phyloP scores from a whole-genome alignment of 2,329 filamentous ascomycete species.

The Cyanodermella asteris region DNA sequence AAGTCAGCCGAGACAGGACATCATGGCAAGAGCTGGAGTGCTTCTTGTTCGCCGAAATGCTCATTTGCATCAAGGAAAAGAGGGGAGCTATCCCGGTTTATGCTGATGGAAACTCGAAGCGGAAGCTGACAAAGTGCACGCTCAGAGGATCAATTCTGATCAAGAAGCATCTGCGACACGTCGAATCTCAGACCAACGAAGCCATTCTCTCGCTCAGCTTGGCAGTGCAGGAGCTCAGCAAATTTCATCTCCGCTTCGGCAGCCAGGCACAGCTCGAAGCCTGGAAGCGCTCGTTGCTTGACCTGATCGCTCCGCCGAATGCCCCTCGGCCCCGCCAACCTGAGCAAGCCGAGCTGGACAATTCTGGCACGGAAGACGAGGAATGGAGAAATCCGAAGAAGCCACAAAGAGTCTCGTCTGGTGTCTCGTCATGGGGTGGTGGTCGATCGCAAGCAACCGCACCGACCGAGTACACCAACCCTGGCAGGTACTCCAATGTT shows the following conservation, averaged over 20 bases:
- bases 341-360: slow-evolving; percentile 64
- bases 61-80: slow-evolving; percentile 98
- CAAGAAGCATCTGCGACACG: slow-evolving; percentile 88
- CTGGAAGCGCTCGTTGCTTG: slow-evolving; percentile 72
- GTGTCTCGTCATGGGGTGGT: slow-evolving; percentile 62
- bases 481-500: slow-evolving; percentile 20
- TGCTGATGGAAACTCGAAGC: slow-evolving; percentile 32
- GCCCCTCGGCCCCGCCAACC: slow-evolving; percentile 35
- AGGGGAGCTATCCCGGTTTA: slow-evolving; percentile 47
- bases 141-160: slow-evolving; percentile 95
- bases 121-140: slow-evolving; percentile 56
- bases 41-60: slow-evolving; percentile 94
- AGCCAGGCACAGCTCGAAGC: slow-evolving; percentile 65
- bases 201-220: slow-evolving; percentile 73
- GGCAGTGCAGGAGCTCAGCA: slow-evolving; percentile 75
- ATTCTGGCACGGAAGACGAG: slow-evolving; percentile 71
- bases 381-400: slow-evolving; percentile 44
- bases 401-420: slow-evolving; percentile 57
- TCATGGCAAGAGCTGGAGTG: slow-evolving; percentile 97
- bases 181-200: slow-evolving; percentile 50
- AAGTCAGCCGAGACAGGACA: slow-evolving; percentile 85
- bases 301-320: slow-evolving; percentile 58
- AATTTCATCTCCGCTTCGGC: slow-evolving; percentile 81
- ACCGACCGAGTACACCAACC: slow-evolving; percentile 74
- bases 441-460: slow-evolving; percentile 69